Evolutionary conservation across 2,329 filamentous ascomycete species (phyloP).

Genomic region (Zymoseptoria ardabiliae): DNA sequence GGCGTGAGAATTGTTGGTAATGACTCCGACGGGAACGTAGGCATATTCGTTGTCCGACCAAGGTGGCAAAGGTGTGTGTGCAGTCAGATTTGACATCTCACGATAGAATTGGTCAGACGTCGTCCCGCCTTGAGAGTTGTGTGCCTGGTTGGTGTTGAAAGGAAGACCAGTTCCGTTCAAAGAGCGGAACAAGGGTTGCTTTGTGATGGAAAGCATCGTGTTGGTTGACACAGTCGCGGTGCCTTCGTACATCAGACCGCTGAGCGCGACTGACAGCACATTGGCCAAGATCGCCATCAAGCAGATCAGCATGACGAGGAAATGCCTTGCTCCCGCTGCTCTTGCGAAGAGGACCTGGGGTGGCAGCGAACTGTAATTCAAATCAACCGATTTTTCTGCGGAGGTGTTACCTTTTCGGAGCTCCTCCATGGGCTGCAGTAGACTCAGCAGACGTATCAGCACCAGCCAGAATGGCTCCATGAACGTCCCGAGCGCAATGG

Average conservation of each 20-base stretch:
- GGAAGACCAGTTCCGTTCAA: slow-evolving; percentile 25
- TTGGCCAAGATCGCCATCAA: slow-evolving; percentile 45
- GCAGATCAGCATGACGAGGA: slow-evolving; percentile 43
- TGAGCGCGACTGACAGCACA: slow-evolving; percentile 46
- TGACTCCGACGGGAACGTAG: slow-evolving; percentile 41
- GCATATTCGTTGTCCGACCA: slow-evolving; percentile 43
- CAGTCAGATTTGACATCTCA: slow-evolving; percentile 40
- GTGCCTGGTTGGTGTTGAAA: slow-evolving; percentile 16
- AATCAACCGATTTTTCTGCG: slow-evolving; percentile 28
- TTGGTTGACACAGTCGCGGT: slow-evolving; percentile 6
- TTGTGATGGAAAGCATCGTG: slow-evolving; percentile 1
- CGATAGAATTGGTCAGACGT: slow-evolving; percentile 37
- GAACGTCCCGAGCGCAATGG: slow-evolving; percentile 48
- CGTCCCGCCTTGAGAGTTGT: slow-evolving; percentile 24
- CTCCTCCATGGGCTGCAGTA: slow-evolving; percentile 50
- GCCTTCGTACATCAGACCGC: slow-evolving; percentile 44
- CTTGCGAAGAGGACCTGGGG: slow-evolving; percentile 46
- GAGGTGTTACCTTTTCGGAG: slow-evolving; percentile 37
- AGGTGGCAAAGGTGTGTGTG: slow-evolving; percentile 38
- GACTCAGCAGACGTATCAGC: slow-evolving; percentile 46
- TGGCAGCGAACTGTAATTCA: slow-evolving; percentile 50
- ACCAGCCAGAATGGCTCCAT: slow-evolving; percentile 53
- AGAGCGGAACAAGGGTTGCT: slow-evolving; percentile 16
- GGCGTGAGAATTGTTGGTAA: slow-evolving; percentile 1
- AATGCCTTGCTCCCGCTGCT: slow-evolving; percentile 40